Evolutionary conservation across 148 eudicot genomes (phyloP).

Genomic region (Rhododendron ovatum): DNA sequence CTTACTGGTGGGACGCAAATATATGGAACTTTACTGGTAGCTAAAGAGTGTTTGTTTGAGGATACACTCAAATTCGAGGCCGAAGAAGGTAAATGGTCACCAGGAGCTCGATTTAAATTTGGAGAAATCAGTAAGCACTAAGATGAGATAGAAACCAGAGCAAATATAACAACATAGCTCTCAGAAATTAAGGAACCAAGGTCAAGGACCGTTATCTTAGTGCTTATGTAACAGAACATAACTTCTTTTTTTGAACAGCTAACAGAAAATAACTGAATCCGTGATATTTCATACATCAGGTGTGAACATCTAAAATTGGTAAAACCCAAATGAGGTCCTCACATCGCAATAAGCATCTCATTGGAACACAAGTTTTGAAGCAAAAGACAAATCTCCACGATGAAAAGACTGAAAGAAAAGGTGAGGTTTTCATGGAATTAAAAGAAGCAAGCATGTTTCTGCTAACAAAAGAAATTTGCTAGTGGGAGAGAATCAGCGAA

Average conservation of each 20-base stretch:
- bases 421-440: background rate
- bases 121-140: background rate
- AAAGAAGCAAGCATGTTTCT: background rate
- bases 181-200: background rate
- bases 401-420: background rate
- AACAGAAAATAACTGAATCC: background rate
- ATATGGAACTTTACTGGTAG: background rate
- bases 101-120: background rate
- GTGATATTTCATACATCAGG: background rate
- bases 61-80: background rate
- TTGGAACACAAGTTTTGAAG: background rate
- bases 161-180: background rate
- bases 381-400: background rate
- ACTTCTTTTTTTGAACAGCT: background rate
- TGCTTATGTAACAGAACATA: background rate
- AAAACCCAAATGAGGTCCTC: background rate
- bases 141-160: background rate
- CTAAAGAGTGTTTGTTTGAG: background rate
- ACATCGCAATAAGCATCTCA: background rate
- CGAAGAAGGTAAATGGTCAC: background rate
- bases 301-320: background rate
- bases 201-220: background rate
- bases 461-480: background rate
- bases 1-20: background rate
- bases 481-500: background rate